phyloP scores from a whole-genome alignment of 2,329 filamentous ascomycete species.

The Aspergillus texensis region DNA sequence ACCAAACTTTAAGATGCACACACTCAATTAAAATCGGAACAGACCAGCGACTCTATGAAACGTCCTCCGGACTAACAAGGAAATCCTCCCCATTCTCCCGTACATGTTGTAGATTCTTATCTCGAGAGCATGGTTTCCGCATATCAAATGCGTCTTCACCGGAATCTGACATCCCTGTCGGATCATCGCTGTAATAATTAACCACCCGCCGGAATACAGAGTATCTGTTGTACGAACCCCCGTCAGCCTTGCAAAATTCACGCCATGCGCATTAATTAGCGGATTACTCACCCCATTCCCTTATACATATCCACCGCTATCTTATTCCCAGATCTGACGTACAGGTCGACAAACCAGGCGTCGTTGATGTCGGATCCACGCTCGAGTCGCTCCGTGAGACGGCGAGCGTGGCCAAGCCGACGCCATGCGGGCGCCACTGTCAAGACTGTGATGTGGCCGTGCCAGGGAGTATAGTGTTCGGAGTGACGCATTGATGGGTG shows the following conservation, averaged over 20 bases:
- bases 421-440: slow-evolving; percentile 88
- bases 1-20: background rate
- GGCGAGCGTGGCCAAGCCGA: slow-evolving; percentile 82
- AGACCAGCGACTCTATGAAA: slow-evolving; percentile 56
- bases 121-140: slow-evolving; percentile 85
- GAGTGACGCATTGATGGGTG: slow-evolving; percentile 73
- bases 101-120: slow-evolving; percentile 74
- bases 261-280: background rate
- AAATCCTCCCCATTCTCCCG: slow-evolving; percentile 79
- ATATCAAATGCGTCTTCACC: slow-evolving; percentile 95
- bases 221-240: slow-evolving; percentile 54
- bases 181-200: slow-evolving; percentile 90
- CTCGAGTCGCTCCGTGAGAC: slow-evolving; percentile 80
- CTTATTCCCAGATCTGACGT: slow-evolving; percentile 85
- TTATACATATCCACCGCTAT: slow-evolving; percentile 88
- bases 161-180: slow-evolving; percentile 57
- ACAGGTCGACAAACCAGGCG: slow-evolving; percentile 94
- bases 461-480: slow-evolving; percentile 96
- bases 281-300: slow-evolving; percentile 69
- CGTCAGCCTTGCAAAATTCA: background rate
- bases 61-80: slow-evolving; percentile 78
- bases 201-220: slow-evolving; percentile 85
- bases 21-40: background rate
- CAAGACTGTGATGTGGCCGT: slow-evolving; percentile 94
- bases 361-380: slow-evolving; percentile 77